A percentile compares a stretch with the other conserved stretches of the same genome.
phyloP scores from a whole-genome alignment of 1,284 basidiomycete genomes.

The Ganoderma meredithae region DNA sequence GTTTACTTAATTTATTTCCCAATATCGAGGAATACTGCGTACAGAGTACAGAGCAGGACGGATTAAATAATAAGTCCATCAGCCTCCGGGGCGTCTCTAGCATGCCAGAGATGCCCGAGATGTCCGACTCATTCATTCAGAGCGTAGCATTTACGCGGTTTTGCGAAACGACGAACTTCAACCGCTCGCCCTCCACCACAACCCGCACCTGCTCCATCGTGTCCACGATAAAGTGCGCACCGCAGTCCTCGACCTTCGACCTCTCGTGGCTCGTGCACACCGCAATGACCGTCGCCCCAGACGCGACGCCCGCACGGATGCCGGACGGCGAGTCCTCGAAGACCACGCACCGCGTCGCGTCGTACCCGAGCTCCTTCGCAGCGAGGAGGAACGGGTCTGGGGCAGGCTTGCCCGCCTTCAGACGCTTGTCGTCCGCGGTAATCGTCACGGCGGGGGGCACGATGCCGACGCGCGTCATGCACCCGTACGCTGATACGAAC shows the following conservation, averaged over 20 bases:
- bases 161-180: slow-evolving; percentile 45
- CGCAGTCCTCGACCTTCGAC: slow-evolving; percentile 48
- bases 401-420: slow-evolving; percentile 71
- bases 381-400: slow-evolving; percentile 82
- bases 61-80: background rate
- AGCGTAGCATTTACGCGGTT: too few relatives aligned
- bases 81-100: background rate
- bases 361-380: slow-evolving; percentile 73
- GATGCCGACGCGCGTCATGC: slow-evolving; percentile 79
- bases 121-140: background rate
- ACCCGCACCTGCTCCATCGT: slow-evolving; percentile 64
- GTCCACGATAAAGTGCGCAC: slow-evolving; percentile 58
- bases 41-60: too few relatives aligned
- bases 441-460: slow-evolving; percentile 76
- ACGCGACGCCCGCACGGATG: slow-evolving; percentile 75
- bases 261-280: slow-evolving; percentile 75
- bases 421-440: slow-evolving; percentile 78
- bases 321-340: slow-evolving; percentile 82
- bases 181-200: slow-evolving; percentile 46
- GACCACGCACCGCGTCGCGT: slow-evolving; percentile 66
- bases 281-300: slow-evolving; percentile 78
- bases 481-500: slow-evolving; percentile 77
- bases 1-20: too few relatives aligned
- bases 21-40: too few relatives aligned
- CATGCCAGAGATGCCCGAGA: background rate